These are phyloP conservation scores for Talaromyces sp. DNA, from an alignment of 2,329 filamentous ascomycete species.

Conservation along the genomic window DNA sequence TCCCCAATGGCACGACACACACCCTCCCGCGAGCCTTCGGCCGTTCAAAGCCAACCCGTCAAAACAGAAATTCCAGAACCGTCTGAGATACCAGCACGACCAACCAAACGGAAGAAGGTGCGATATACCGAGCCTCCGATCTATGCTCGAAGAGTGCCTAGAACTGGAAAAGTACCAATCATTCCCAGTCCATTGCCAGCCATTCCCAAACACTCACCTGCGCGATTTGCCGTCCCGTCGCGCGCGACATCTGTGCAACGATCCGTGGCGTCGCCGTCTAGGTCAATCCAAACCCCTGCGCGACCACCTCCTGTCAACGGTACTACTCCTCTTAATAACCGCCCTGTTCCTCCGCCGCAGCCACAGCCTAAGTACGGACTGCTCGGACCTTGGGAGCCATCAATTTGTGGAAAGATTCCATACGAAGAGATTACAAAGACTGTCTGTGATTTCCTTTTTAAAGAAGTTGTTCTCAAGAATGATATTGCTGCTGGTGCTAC, in stretches of 20 bases:
- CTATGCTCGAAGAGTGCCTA: constrained; percentile 45
- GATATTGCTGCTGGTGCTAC: constrained; percentile 56
- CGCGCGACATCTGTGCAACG: constrained; percentile 11
- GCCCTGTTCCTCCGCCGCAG: constrained; percentile 20
- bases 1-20: constrained; percentile 26
- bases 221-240: constrained; percentile 24
- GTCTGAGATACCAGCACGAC: constrained; percentile 24
- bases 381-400: constrained; percentile 48
- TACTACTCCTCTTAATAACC: constrained; percentile 29
- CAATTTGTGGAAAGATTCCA: constrained; percentile 67
- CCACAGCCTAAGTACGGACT: constrained; percentile 26
- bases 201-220: constrained; percentile 29
- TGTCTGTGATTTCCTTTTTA: constrained; percentile 78
- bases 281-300: constrained; percentile 20
- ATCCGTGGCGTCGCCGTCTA: constrained; percentile 18
- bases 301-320: constrained; percentile 24
- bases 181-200: constrained; percentile 37
- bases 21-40: constrained; percentile 19
- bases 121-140: constrained; percentile 54
- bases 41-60: constrained; percentile 20
- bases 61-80: constrained; percentile 23
- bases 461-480: constrained; percentile 64
- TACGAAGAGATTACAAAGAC: constrained; percentile 70
- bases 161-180: constrained; percentile 40
- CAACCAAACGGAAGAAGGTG: constrained; percentile 48